These are phyloP conservation scores for Oryza meridionalis DNA, from an alignment of 176 grass and related monocot species.

Conservation along the genomic window DNA sequence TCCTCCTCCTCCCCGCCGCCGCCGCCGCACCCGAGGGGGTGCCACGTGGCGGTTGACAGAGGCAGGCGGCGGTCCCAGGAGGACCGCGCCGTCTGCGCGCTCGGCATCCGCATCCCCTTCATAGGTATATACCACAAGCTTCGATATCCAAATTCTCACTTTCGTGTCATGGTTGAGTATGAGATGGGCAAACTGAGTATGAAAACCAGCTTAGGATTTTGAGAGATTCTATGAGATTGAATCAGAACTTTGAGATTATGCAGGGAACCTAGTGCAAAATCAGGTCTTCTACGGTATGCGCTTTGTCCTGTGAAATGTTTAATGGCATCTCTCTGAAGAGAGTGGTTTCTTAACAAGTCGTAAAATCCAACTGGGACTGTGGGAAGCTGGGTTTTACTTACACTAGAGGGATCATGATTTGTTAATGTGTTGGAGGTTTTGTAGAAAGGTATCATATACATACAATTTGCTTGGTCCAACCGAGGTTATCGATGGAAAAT, in stretches of 20 bases:
- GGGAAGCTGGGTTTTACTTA: background rate
- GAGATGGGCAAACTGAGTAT: background rate
- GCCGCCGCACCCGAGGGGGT: slow-evolving; percentile 43
- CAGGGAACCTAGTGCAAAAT: background rate
- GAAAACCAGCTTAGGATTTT: background rate
- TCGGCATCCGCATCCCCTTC: slow-evolving; percentile 92
- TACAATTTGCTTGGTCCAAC: background rate
- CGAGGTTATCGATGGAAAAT: background rate
- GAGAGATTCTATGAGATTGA: background rate
- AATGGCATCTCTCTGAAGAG: background rate
- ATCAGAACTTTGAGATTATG: background rate
- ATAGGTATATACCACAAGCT: slow-evolving; percentile 35
- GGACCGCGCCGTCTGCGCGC: slow-evolving; percentile 73
- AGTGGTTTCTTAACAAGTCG: background rate
- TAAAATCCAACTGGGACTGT: background rate
- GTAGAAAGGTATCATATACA: background rate
- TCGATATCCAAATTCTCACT: background rate
- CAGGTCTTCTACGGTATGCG: background rate
- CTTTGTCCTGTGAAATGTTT: background rate
- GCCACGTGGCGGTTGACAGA: slow-evolving; percentile 60
- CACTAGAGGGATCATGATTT: background rate
- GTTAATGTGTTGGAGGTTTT: background rate
- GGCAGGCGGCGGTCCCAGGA: slow-evolving; percentile 81
- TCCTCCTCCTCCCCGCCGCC: background rate
- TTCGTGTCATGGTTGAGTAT: background rate